Evolutionary conservation across 2,329 filamentous ascomycete genomes (phyloP), one percentile per base, ranked within the genome.

Genomic region (Hypoxylon sp.): DNA sequence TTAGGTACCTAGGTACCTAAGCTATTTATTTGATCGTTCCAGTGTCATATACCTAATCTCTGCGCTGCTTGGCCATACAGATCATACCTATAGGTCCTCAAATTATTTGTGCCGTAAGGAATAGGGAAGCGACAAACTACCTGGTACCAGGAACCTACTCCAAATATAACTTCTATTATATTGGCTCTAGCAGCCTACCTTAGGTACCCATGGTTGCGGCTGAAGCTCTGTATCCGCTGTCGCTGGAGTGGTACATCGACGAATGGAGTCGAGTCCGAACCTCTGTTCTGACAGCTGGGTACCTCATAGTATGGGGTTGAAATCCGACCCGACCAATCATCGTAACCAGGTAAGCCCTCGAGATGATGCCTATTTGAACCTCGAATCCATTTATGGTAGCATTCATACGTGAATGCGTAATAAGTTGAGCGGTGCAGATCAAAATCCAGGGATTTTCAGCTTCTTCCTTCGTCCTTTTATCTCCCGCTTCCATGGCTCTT

Each of bases 271-370:
- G 14, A 63, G 61, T 64, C 60, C 56, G 37, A 61, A 25, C 41
- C 47, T 14, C 52, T 41, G 34, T 34, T 34, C 29, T 23, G 23
- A n/a, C 12, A 23, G 27, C 30, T 29, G 46, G n/a, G n/a, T n/a
- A n/a, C n/a, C n/a, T n/a, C n/a, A n/a, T n/a, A 55, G 29, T 34
- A 59, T 30, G 54, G 62, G 59, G 43, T 41, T 23, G 37, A 27
- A 63, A 32, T 43, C 65, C 62, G 66, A 69, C n/a, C 47, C 8
- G 23, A 39, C 66, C 63, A 69, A 69, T 69, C 47, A 63, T 45
- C 37, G 23, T 29, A 11, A 2, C 30, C 23, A 11, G 54, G 3
- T 27, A n/a, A 45, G 23, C 47, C 19, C 9, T 37, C 21, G 30
- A 56, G 21, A 54, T 23, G 21, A 19, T 23, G n/a, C 11, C 5